Percentiles rank a stretch among this genome's conserved stretches.
Conservation (phyloP, 2,329 filamentous ascomycete genomes). For the Calonectria naviculata region DNA sequence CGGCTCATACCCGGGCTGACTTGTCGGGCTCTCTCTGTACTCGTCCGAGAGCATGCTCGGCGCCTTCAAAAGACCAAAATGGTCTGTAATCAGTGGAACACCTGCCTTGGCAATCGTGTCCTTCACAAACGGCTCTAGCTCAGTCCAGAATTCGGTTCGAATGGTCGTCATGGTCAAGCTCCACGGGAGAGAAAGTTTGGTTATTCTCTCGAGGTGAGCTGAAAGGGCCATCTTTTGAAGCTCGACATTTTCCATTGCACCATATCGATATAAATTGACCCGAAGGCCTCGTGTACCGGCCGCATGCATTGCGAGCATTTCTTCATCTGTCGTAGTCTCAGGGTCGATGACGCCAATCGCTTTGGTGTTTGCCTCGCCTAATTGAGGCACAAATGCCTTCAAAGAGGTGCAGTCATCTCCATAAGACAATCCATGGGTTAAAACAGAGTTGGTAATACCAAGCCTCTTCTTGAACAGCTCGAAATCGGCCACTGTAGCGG, state of each 20-base stretch:
- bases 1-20: constrained; percentile 37
- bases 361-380: constrained; percentile 37
- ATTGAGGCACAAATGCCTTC: constrained; percentile 42
- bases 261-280: constrained; percentile 49
- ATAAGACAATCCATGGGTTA: constrained; percentile 50
- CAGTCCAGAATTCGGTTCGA: constrained; percentile 24
- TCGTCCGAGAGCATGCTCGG: constrained; percentile 43
- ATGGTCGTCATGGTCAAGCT: constrained; percentile 30
- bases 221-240: constrained; percentile 45
- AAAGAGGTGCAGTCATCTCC: constrained; percentile 48
- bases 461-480: constrained; percentile 25
- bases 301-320: constrained; percentile 16
- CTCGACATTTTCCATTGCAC: constrained; percentile 49
- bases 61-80: constrained; percentile 49
- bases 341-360: constrained; percentile 28
- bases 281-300: constrained; percentile 48
- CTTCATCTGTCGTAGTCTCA: constrained; percentile 19
- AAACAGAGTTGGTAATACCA: constrained; percentile 47
- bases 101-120: constrained; percentile 7
- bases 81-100: constrained; percentile 46
- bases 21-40: constrained; percentile 33
- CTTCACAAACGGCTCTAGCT: constrained; percentile 11
- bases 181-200: constrained; percentile 21
- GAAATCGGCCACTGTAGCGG: constrained; percentile 21
- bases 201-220: constrained; percentile 39